Conservation (phyloP, 2,329 filamentous ascomycete genomes). For the Hypoxylon sp. region DNA sequence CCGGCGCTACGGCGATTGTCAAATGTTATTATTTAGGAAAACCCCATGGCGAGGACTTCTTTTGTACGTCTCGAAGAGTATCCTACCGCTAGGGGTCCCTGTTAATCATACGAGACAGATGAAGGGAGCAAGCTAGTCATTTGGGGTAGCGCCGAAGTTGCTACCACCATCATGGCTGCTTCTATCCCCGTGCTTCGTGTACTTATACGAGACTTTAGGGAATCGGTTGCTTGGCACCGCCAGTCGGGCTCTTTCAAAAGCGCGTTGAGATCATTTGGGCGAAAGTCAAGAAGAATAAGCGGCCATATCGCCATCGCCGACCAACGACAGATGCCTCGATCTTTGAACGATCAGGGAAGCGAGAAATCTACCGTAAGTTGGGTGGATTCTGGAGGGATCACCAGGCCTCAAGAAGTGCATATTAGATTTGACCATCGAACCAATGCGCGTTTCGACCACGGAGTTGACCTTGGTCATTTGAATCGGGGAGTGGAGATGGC, state of each 20-base stretch:
- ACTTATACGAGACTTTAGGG: slow-evolving; percentile 29
- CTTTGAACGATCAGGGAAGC: slow-evolving; percentile 7
- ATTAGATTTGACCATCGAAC: slow-evolving; percentile 19
- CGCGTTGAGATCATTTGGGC: slow-evolving; percentile 13
- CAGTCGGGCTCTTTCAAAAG: slow-evolving; percentile 14
- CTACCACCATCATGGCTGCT: slow-evolving; percentile 25
- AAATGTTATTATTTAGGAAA: slow-evolving; percentile 22
- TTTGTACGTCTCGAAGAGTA: slow-evolving; percentile 2
- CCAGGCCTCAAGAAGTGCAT: slow-evolving; percentile 23
- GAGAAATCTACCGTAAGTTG: slow-evolving; percentile 12
- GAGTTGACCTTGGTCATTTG: slow-evolving; percentile 1
- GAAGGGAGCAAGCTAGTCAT: slow-evolving; percentile 23
- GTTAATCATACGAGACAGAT: slow-evolving; percentile 10
- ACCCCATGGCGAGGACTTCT: slow-evolving; percentile 21
- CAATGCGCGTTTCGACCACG: slow-evolving; percentile 11
- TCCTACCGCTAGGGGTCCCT: background rate
- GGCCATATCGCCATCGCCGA: background rate
- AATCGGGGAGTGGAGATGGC: slow-evolving; percentile 2
- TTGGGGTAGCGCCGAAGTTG: slow-evolving; percentile 24
- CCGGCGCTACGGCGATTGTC: slow-evolving; percentile 21
- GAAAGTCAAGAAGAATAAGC: slow-evolving; percentile 11
- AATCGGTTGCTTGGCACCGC: slow-evolving; percentile 15
- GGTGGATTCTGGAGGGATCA: slow-evolving; percentile 13
- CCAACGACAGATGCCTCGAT: background rate
- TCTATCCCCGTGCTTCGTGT: slow-evolving; percentile 27